phyloP scores from a whole-genome alignment of 2,329 filamentous ascomycete species.

The Penicillium italicum region DNA sequence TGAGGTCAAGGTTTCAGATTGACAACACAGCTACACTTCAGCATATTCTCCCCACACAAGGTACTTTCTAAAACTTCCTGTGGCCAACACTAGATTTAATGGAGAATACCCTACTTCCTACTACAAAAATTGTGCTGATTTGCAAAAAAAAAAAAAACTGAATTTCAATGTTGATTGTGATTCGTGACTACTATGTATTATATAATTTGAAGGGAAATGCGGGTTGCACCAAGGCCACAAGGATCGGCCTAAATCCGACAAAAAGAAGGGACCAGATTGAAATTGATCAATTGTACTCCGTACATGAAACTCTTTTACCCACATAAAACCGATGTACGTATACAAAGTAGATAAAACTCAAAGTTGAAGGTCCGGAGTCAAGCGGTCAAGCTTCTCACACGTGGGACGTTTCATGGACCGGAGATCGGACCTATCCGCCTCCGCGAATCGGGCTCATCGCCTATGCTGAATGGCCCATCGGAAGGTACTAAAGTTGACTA shows the following conservation, averaged over 20 bases:
- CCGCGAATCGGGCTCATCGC: conserved; percentile 5
- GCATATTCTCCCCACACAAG: background rate
- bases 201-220: background rate
- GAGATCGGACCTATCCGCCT: conserved; percentile 20
- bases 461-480: conserved; percentile 12
- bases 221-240: background rate
- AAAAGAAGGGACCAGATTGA: background rate
- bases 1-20: background rate
- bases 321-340: background rate
- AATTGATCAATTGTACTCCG: background rate
- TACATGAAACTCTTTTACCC: background rate
- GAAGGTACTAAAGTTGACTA: conserved; percentile 3
- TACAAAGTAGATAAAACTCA: background rate
- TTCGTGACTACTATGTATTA: background rate
- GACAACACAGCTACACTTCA: background rate
- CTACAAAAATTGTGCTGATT: rapidly evolving
- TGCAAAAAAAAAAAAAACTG: too few relatives aligned
- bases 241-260: background rate
- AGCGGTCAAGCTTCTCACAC: conserved; percentile 30
- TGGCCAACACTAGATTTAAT: background rate
- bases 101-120: background rate
- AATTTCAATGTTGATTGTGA: background rate
- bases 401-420: conserved; percentile 24
- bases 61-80: background rate
- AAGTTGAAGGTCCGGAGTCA: background rate